phyloP scores from a whole-genome alignment of 2,329 filamentous ascomycete species.

The Trichoderma sp. region DNA sequence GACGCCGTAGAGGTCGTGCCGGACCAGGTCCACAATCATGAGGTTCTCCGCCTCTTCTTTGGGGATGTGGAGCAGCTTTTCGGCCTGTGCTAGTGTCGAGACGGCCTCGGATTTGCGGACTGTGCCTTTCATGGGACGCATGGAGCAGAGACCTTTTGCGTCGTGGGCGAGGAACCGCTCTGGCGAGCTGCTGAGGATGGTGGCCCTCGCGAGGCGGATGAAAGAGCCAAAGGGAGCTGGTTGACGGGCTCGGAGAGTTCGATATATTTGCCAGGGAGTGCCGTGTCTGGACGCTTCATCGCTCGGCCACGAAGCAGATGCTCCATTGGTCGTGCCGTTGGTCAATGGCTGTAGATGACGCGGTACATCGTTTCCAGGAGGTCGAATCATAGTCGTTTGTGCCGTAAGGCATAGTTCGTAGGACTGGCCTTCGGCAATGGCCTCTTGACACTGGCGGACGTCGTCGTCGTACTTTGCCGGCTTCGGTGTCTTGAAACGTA shows the following conservation, averaged over 20 bases:
- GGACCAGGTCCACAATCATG: conserved; percentile 97
- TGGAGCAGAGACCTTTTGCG: conserved; percentile 62
- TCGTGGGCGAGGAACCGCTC: conserved; percentile 77
- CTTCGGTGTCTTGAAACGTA: conserved; percentile 43
- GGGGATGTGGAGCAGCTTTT: conserved; percentile 70
- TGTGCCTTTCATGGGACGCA: conserved; percentile 95
- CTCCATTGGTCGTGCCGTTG: neutral
- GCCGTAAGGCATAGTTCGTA: conserved; percentile 86
- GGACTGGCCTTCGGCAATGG: conserved; percentile 74
- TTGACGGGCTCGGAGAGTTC: conserved; percentile 67
- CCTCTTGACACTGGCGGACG: conserved; percentile 68
- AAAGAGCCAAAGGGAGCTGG: conserved; percentile 86
- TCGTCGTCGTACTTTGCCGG: conserved; percentile 61
- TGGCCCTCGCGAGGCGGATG: conserved; percentile 67
- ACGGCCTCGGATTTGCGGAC: conserved; percentile 72
- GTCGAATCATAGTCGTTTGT: conserved; percentile 63
- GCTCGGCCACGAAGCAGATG: neutral
- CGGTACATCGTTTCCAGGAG: conserved; percentile 46
- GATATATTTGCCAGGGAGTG: conserved; percentile 70
- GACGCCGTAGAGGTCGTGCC: conserved; percentile 87
- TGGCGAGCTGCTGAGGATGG: conserved; percentile 80
- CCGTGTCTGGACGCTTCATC: conserved; percentile 18
- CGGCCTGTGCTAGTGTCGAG: conserved; percentile 70
- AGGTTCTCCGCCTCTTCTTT: conserved; percentile 96
- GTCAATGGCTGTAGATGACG: conserved; percentile 23